These are phyloP conservation scores for Asterophora lycoperdoides DNA, from an alignment of 768 basidiomycete genomes.

Conservation along the genomic window DNA sequence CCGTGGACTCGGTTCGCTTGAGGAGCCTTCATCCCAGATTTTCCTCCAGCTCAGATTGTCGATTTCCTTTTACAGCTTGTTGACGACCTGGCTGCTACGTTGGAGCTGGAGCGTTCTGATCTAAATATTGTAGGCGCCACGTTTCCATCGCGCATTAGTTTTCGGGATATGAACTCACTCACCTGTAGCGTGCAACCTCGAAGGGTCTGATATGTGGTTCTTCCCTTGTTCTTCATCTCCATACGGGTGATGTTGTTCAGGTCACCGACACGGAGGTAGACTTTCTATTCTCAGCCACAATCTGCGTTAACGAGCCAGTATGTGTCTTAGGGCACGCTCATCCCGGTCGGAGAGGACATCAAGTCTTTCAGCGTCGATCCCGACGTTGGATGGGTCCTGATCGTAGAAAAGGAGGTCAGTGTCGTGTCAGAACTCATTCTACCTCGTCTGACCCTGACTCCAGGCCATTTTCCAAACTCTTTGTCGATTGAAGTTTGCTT, in stretches of 20 bases:
- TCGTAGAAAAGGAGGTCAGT: slow-evolving; percentile 91
- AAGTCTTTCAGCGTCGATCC: slow-evolving; percentile 51
- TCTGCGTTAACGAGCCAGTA: too few species aligned
- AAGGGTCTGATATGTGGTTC: slow-evolving; percentile 85
- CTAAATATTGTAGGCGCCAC: slow-evolving; percentile 63
- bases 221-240: slow-evolving; percentile 53
- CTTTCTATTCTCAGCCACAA: too few species aligned
- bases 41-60: neutral
- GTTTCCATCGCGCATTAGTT: neutral
- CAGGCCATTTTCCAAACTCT: slow-evolving; percentile 96
- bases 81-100: slow-evolving; percentile 85
- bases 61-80: slow-evolving; percentile 52
- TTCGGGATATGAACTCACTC: neutral
- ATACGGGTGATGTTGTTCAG: slow-evolving; percentile 47
- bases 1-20: slow-evolving; percentile 65
- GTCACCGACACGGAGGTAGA: slow-evolving; percentile 57
- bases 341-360: slow-evolving; percentile 76
- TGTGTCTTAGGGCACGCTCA: slow-evolving; percentile 56
- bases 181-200: slow-evolving; percentile 72
- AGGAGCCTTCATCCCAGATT: neutral
- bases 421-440: neutral
- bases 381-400: slow-evolving; percentile 68
- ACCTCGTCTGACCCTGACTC: neutral
- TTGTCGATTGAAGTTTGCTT: slow-evolving; percentile 51
- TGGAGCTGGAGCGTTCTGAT: slow-evolving; percentile 66